phyloP scores from a whole-genome alignment of 306 rosid genomes.

The Pyrus communis region DNA sequence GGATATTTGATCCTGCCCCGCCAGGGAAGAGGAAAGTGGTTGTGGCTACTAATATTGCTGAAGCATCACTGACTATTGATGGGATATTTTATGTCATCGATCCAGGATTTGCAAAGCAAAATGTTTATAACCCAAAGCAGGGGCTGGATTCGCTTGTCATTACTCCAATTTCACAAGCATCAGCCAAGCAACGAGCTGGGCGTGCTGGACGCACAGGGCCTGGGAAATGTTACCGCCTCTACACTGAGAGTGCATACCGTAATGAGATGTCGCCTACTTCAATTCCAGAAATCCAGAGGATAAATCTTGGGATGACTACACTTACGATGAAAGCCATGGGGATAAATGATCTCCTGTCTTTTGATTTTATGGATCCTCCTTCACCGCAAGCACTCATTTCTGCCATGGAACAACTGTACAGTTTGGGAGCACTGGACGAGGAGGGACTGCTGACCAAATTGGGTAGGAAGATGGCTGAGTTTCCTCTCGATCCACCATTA shows the following conservation, averaged over 20 bases:
- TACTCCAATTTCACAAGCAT: background rate
- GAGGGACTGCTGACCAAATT: background rate
- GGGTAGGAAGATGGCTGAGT: background rate
- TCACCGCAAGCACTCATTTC: background rate
- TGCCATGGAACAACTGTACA: background rate
- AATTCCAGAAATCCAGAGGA: background rate
- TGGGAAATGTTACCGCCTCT: background rate
- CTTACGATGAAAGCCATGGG: background rate
- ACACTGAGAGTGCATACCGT: conserved; percentile 1
- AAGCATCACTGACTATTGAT: background rate
- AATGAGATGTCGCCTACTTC: background rate
- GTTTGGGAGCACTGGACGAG: background rate
- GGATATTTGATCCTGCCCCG: background rate
- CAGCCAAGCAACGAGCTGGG: background rate
- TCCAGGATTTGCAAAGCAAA: background rate
- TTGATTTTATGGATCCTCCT: background rate
- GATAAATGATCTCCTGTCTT: background rate
- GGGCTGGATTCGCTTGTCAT: background rate
- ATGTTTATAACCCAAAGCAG: background rate
- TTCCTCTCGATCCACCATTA: background rate
- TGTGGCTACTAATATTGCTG: conserved; percentile 1
- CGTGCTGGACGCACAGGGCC: background rate
- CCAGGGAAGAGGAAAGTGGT: background rate
- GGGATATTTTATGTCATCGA: background rate
- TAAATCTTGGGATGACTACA: background rate